Evolutionary conservation across 768 basidiomycete species (phyloP), one percentile per base, ranked within the genome.

Genomic region (Pisolithus microcarpus): DNA sequence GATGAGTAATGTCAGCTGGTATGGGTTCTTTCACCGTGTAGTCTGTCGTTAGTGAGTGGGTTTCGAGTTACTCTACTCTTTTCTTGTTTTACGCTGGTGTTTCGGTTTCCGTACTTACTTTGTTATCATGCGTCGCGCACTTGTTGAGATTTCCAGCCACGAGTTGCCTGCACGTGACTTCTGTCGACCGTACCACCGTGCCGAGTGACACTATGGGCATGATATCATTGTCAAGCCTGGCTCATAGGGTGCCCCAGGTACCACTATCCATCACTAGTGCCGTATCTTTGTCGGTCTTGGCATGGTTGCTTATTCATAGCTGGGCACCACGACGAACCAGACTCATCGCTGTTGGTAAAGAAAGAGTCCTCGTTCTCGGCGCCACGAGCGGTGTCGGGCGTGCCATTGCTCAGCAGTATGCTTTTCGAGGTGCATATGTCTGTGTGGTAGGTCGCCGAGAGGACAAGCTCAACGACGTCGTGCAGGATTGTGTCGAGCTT

Each of bases 371-470:
- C 2, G 72, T 96, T 44, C 65, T 96, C 7, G 93, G 93, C 5
- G 91, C 85, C 1, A 86, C 88, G 2, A 84, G 84, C 43, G 93
- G 93, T 0, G 81, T 95, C 23, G 93, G 93, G 1, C 75, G 77
- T 39, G 72, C 77, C 4, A 70, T 94, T 40, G 89, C 90, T 1
- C 70, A 74, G 11, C 70, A 76, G 54, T 94, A 94, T 57, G 82
- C 87, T 5, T 63, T 71, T 49, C 73, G 87, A n/a, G 91, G 91
- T 7, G 88, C 88, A 7, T 72, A 72, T 47, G 77, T 87, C 7
- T 91, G 85, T 60, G 59, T 93, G 15, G 82, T 91, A 7, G 89
- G 86, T 0, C 74, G 91, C 28, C 70, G 87, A 50, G 66, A 69
- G 38, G 68, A 66, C 1, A 73, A 76, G 30, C 62, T 94, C 3